Percentiles rank a stretch among this genome's conserved stretches.
phyloP scores from a whole-genome alignment of 805 yeast genomes.

The Ascoidea asiatica region DNA sequence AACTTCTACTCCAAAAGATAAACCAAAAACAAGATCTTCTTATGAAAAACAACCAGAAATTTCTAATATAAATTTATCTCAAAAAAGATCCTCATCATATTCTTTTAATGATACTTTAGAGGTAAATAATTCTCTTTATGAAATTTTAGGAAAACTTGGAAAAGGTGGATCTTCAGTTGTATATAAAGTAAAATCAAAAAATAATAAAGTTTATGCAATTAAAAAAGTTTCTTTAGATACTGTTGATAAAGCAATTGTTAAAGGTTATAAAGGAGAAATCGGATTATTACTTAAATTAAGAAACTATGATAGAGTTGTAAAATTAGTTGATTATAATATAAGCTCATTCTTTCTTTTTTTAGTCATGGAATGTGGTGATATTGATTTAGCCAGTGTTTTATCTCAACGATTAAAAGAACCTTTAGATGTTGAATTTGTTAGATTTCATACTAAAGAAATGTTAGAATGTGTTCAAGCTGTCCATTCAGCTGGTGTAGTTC shows the following conservation, averaged over 20 bases:
- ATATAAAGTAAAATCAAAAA: slow-evolving; percentile 51
- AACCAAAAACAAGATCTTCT: no score
- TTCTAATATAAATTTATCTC: neutral
- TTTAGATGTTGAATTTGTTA: slow-evolving; percentile 61
- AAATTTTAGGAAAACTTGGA: slow-evolving; percentile 67
- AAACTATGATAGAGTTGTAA: slow-evolving; percentile 60
- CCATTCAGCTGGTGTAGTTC: slow-evolving; percentile 78
- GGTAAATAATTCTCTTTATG: slow-evolving; percentile 57
- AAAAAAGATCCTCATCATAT: neutral
- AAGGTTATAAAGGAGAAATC: slow-evolving; percentile 84
- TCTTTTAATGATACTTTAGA: neutral
- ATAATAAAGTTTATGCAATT: slow-evolving; percentile 56
- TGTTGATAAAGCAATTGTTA: slow-evolving; percentile 59
- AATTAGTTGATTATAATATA: slow-evolving; percentile 61
- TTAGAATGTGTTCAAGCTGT: slow-evolving; percentile 75
- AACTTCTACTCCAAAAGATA: no score
- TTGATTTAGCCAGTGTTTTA: slow-evolving; percentile 75
- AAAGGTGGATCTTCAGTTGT: slow-evolving; percentile 91
- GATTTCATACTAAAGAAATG: slow-evolving; percentile 68
- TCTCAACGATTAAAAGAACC: slow-evolving; percentile 35
- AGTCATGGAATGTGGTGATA: slow-evolving; percentile 93
- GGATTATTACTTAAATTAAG: slow-evolving; percentile 51
- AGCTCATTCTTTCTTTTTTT: slow-evolving; percentile 48
- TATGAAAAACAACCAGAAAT: neutral
- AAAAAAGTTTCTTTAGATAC: slow-evolving; percentile 74